Base-by-base conservation (phyloP, 2,329 filamentous ascomycete species). In the Nannizzia gypsea region DNA sequence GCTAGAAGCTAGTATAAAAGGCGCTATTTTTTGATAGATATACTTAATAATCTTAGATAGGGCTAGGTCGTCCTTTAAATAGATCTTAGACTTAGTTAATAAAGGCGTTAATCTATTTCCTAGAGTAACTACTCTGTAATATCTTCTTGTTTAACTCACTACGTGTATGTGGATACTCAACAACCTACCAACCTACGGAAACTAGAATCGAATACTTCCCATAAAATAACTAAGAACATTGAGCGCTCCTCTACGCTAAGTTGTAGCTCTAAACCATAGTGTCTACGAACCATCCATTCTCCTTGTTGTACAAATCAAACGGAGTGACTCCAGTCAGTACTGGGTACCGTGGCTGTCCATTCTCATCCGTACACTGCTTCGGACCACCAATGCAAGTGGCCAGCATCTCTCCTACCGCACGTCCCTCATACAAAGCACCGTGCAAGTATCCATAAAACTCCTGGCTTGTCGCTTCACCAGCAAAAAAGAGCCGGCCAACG, bases 361-460 rank as follows among this genome's bases (percentile, higher is more conserved):
- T 13, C 54, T 56, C 17, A 56, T 56, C 54, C 28, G 54, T 56
- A 56, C 54, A 56, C 8, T 24, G 17, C 36, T 9, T 6, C 17
- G 54, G 54, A 9, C 20, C 56, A 17, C 13, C 8, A 13, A 58
- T 31, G 26, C 56, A 46, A 17, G 15, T 40, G n/a, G 59, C 59
- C 22, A 60, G 8, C 38, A 36, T 46, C 31, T 73, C 69, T 0
- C 78, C 82, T 0, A 75, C 78, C 4, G 77, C 74, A 1, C 74
- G 73, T 0, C 83, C 82, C 65, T 84, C 82, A 40, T 76, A 82
- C 71, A 76, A 85, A 0, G 82, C 81, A 0, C 82, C 83, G 28
- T 87, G 85, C 67, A 87, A 64, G 69, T 84, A 87, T 0, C 85
- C 85, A 69, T 80, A 88, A 68, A 85, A 86, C 64, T 82, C 76